These are phyloP conservation scores for Ocimum tenuiflorum DNA, from an alignment of 257 asterid species.

Conservation along the genomic window DNA sequence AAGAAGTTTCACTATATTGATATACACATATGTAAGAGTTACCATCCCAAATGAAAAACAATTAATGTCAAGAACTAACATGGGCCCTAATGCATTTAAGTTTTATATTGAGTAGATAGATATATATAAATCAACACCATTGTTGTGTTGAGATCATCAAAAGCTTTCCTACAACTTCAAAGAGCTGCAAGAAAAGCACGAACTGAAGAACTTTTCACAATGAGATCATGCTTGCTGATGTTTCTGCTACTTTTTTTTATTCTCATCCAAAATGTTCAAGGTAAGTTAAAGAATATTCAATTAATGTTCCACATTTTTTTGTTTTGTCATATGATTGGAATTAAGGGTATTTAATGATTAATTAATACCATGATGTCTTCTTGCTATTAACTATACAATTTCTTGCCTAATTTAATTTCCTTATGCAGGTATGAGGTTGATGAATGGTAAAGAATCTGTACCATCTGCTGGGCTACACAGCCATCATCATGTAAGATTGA, in stretches of 20 bases:
- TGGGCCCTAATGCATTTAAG: conserved; percentile 26
- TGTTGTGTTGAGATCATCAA: conserved; percentile 10
- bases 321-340: no score
- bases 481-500: conserved; percentile 33
- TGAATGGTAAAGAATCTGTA: conserved; percentile 20
- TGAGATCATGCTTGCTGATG: conserved; percentile 40
- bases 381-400: background rate
- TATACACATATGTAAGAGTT: no score
- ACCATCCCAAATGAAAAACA: background rate
- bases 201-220: background rate
- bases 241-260: conserved; percentile 33
- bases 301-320: no score
- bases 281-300: conserved; percentile 19
- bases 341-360: no score
- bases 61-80: conserved; percentile 23
- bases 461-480: conserved; percentile 12
- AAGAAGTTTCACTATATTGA: no score
- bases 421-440: conserved; percentile 38
- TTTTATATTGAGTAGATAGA: no score
- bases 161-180: no score
- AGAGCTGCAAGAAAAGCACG: no score
- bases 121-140: conserved; percentile 18
- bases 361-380: no score
- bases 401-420: background rate
- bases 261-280: conserved; percentile 44